Evolutionary conservation across 2,329 filamentous ascomycete genomes (phyloP).

Genomic region (Aspergillus glaucus): DNA sequence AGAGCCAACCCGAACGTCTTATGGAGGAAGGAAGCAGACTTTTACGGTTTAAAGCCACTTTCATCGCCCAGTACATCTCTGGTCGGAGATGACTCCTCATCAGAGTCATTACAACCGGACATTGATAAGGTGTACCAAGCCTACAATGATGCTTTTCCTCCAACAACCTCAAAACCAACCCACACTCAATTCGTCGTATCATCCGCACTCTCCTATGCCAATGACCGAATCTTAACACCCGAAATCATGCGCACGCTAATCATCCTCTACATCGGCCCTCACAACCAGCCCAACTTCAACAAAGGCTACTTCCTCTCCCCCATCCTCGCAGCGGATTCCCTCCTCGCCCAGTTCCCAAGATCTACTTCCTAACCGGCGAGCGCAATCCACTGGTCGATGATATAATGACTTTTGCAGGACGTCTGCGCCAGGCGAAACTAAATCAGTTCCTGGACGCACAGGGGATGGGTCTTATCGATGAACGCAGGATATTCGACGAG

Average conservation of each 20-base stretch:
- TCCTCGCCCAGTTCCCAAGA: conserved; percentile 83
- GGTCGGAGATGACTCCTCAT: conserved; percentile 23
- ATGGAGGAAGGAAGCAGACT: conserved; percentile 80
- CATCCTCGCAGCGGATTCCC: conserved; percentile 75
- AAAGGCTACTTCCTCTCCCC: conserved; percentile 88
- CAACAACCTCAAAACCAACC: conserved; percentile 41
- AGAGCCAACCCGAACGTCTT: conserved; percentile 74
- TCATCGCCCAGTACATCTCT: conserved; percentile 75
- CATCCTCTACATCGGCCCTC: conserved; percentile 89
- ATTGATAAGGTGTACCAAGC: not conserved
- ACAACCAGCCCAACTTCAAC: conserved; percentile 86
- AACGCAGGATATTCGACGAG: conserved; percentile 58
- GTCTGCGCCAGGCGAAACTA: conserved; percentile 71
- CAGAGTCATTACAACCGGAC: not conserved
- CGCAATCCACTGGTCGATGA: conserved; percentile 93
- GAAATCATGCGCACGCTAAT: conserved; percentile 99
- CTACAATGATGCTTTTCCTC: not conserved
- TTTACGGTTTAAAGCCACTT: conserved; percentile 67
- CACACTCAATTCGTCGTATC: conserved; percentile 87
- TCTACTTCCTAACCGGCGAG: conserved; percentile 89
- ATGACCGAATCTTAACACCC: conserved; percentile 86
- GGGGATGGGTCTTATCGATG: conserved; percentile 48
- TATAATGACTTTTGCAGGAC: conserved; percentile 89
- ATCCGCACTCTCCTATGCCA: conserved; percentile 97
- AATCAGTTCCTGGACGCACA: conserved; percentile 50